Evolutionary conservation across 257 asterid genomes (phyloP).

Genomic region (Schizonepeta tenuifolia): DNA sequence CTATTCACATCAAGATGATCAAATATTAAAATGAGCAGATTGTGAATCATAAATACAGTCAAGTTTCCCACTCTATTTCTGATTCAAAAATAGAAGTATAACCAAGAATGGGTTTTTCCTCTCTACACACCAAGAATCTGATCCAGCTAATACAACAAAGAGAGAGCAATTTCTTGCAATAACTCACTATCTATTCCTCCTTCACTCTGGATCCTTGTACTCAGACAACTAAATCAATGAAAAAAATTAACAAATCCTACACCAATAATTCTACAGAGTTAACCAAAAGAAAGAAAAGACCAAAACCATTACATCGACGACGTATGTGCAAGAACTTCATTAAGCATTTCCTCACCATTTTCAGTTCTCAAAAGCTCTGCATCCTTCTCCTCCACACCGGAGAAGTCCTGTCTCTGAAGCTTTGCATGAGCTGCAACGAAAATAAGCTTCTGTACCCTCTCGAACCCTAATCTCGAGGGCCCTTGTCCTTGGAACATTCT

Average conservation of each 20-base stretch:
- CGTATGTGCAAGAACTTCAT: conserved; percentile 68
- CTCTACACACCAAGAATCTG: conserved; percentile 44
- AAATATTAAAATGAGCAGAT: conserved; percentile 18
- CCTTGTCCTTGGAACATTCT: conserved; percentile 57
- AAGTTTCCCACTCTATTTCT: conserved; percentile 36
- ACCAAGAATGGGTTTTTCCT: conserved; percentile 37
- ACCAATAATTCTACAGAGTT: conserved; percentile 35
- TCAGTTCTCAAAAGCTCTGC: conserved; percentile 53
- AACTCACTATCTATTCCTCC: conserved; percentile 27
- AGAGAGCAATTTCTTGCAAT: conserved; percentile 16
- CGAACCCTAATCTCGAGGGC: conserved; percentile 52
- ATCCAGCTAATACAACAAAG: conserved; percentile 28
- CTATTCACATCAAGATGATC: not conserved
- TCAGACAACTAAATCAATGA: conserved; percentile 38
- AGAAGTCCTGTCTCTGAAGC: conserved; percentile 58
- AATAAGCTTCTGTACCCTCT: conserved; percentile 70
- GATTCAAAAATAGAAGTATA: conserved; percentile 26
- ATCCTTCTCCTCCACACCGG: conserved; percentile 65
- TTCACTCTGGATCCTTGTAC: conserved; percentile 39
- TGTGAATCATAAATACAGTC: conserved; percentile 11
- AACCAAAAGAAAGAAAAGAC: conserved; percentile 17
- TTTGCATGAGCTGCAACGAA: conserved; percentile 75
- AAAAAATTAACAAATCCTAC: conserved; percentile 49
- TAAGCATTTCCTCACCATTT: conserved; percentile 57
- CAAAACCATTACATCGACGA: conserved; percentile 54